Percentiles rank a stretch among this genome's conserved stretches.
These are phyloP conservation scores for Aspergillus terreus DNA, from an alignment of 2,329 filamentous ascomycete genomes.

Conservation along the genomic window DNA sequence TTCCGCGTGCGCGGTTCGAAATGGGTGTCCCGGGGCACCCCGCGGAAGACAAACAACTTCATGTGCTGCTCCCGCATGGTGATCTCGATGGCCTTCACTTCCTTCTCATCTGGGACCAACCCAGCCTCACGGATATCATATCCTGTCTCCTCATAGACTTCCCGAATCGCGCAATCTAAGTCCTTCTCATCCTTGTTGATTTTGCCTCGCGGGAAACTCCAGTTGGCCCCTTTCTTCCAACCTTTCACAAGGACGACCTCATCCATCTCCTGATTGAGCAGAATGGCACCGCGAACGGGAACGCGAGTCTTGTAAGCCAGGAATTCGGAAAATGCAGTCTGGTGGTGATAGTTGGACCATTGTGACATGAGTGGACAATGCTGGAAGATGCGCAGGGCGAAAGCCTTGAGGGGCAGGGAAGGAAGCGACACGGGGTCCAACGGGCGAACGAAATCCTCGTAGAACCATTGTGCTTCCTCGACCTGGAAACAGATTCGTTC, in stretches of 20 bases:
- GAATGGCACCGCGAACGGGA: constrained; percentile 87
- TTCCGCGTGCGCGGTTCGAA: constrained; percentile 92
- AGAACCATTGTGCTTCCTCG: constrained; percentile 99
- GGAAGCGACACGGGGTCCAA: constrained; percentile 73
- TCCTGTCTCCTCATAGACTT: constrained; percentile 95
- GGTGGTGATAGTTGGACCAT: constrained; percentile 73
- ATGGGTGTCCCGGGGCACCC: constrained; percentile 77
- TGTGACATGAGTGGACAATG: constrained; percentile 85
- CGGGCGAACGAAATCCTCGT: constrained; percentile 97
- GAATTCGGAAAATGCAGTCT: constrained; percentile 85
- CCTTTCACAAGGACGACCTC: constrained; percentile 90
- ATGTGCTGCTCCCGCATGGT: constrained; percentile 92
- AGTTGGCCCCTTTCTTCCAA: constrained; percentile 94
- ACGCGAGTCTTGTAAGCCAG: constrained; percentile 91
- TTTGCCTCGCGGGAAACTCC: constrained; percentile 95
- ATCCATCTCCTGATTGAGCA: constrained; percentile 93
- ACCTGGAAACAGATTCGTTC: constrained; percentile 97
- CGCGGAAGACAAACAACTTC: constrained; percentile 84
- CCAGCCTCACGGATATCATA: constrained; percentile 75
- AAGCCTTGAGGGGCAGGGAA: constrained; percentile 77
- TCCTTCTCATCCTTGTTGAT: constrained; percentile 98
- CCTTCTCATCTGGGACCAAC: constrained; percentile 67
- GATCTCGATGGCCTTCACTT: constrained; percentile 80
- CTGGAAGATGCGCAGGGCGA: constrained; percentile 86
- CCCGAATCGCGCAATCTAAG: constrained; percentile 85